A percentile compares a stretch with the other conserved stretches of the same genome.
Evolutionary conservation across 352 stramenopile genomes (phyloP).

Genomic region (Globisporangium perplexum): DNA sequence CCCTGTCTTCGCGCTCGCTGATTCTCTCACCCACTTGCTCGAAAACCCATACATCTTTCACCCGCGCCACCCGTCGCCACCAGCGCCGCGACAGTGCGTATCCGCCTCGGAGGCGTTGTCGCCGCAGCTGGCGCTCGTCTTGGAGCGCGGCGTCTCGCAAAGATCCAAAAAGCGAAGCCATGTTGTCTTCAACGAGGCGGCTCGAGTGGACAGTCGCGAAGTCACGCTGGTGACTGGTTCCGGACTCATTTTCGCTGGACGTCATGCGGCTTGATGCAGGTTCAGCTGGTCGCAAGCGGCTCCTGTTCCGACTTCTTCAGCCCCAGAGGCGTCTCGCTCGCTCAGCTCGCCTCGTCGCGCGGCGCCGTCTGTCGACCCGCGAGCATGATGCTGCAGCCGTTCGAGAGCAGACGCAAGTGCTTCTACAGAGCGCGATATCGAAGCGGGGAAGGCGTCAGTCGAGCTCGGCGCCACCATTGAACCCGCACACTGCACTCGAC

Average conservation of each 20-base stretch:
- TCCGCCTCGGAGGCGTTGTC: neutral
- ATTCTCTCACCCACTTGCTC: neutral
- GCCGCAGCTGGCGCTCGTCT: neutral
- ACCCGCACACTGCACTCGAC: neutral
- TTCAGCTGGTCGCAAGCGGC: conserved; percentile 7
- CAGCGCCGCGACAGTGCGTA: neutral
- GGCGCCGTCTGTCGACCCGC: conserved; percentile 1
- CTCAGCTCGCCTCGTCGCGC: neutral
- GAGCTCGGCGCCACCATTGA: neutral
- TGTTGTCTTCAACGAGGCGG: neutral
- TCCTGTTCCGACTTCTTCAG: neutral
- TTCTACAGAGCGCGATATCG: conserved; percentile 18
- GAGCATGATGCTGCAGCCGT: conserved; percentile 77
- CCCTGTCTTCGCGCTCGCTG: neutral
- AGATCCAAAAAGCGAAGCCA: neutral
- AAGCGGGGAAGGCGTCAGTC: neutral
- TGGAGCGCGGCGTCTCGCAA: neutral
- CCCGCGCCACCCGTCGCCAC: too few species aligned
- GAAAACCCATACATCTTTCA: neutral
- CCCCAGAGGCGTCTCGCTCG: neutral
- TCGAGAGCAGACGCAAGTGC: conserved; percentile 58
- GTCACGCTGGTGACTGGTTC: conserved; percentile 12
- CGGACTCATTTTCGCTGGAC: conserved; percentile 12
- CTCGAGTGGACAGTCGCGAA: neutral
- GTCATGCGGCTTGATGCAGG: neutral